These are phyloP conservation scores for Lyophyllum atratum DNA, from an alignment of 768 basidiomycete genomes.

Conservation along the genomic window DNA sequence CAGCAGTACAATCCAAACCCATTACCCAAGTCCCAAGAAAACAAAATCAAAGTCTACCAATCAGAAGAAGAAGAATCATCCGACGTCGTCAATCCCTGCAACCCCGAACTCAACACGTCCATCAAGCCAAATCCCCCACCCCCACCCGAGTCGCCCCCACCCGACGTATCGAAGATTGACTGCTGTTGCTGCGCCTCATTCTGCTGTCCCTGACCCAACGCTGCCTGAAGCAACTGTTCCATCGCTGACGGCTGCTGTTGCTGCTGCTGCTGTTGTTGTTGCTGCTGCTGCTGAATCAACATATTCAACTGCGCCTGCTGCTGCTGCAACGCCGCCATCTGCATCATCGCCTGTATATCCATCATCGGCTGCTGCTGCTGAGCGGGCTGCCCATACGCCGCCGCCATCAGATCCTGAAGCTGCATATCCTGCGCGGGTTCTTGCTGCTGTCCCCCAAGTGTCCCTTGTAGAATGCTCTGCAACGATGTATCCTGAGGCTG, in stretches of 20 bases:
- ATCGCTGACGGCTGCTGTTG: not conserved
- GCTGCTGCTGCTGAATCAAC: not conserved
- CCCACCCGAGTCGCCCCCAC: not conserved
- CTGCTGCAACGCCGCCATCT: not conserved
- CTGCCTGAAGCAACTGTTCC: not conserved
- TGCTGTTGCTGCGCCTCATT: not conserved
- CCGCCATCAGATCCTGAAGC: not conserved
- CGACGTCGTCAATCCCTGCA: not conserved
- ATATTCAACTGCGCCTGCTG: constrained; percentile 1
- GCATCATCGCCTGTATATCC: not conserved
- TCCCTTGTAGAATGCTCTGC: not conserved
- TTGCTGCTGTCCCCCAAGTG: not conserved
- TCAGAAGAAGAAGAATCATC: not conserved
- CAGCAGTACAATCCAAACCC: not conserved
- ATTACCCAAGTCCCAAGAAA: not conserved
- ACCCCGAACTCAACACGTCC: not conserved
- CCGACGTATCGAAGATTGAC: not conserved
- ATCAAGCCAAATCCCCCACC: not conserved
- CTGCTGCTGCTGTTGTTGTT: not conserved
- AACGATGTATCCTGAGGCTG: constrained; percentile 3
- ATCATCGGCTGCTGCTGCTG: not conserved
- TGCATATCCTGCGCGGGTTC: not conserved
- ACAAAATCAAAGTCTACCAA: not conserved
- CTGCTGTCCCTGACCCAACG: not conserved
- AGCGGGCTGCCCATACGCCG: not conserved